Conservation (phyloP, 1,284 basidiomycete species). For the Anthracocystis walkeri region DNA sequence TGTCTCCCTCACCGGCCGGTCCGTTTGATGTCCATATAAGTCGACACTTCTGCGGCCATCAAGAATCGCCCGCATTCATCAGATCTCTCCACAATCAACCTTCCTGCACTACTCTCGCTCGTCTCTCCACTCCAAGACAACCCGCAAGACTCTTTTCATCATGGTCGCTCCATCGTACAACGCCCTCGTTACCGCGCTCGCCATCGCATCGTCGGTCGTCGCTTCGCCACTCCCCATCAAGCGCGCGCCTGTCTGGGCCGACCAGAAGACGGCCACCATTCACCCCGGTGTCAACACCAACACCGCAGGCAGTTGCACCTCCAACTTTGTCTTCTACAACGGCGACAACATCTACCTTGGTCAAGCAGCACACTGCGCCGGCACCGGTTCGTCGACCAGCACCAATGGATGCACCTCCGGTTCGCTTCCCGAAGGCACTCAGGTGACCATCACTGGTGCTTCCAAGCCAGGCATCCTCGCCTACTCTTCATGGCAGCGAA, state of each 20-base stretch:
- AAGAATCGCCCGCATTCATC: neutral
- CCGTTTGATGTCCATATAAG: conserved; percentile 7
- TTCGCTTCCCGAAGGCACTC: conserved; percentile 51
- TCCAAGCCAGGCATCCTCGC: conserved; percentile 41
- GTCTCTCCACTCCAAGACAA: neutral
- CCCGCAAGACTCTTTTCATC: neutral
- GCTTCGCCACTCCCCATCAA: conserved; percentile 24
- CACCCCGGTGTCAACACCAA: conserved; percentile 59
- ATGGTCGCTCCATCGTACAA: conserved; percentile 34
- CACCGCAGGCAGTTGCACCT: conserved; percentile 52
- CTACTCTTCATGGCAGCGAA: conserved; percentile 54
- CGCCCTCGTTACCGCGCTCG: conserved; percentile 20
- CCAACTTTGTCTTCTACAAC: conserved; percentile 54
- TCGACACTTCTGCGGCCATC: neutral
- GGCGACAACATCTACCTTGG: conserved; percentile 52
- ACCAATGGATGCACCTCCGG: conserved; percentile 47
- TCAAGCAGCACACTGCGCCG: conserved; percentile 55
- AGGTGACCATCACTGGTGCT: conserved; percentile 54
- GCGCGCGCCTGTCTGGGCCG: conserved; percentile 47
- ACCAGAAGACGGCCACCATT: conserved; percentile 36
- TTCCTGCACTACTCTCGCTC: neutral
- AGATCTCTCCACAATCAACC: neutral
- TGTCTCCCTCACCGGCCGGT: neutral
- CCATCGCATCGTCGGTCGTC: conserved; percentile 20
- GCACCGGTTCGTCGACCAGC: conserved; percentile 40